Evolutionary conservation across 106 monocot species (phyloP).

Genomic region (Allium fistulosum): DNA sequence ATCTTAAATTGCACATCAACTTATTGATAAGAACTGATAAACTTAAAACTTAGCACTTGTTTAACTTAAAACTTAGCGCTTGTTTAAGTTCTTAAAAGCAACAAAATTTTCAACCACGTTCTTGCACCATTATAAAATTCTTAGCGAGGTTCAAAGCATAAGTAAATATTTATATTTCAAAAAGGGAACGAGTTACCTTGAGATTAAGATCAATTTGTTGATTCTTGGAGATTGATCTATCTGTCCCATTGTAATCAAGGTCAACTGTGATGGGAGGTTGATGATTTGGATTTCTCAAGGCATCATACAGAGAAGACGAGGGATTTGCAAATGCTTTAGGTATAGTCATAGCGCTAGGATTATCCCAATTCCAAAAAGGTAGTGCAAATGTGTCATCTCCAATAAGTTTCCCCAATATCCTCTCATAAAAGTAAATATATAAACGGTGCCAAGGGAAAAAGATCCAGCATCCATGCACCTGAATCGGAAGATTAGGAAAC

Average conservation of each 20-base stretch:
- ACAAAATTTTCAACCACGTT: too few relatives aligned
- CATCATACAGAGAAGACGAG: conserved; percentile 28
- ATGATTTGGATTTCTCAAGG: conserved; percentile 17
- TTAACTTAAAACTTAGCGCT: too few relatives aligned
- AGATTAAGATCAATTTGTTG: conserved; percentile 40
- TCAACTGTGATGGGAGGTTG: conserved; percentile 22
- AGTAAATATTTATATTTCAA: too few relatives aligned
- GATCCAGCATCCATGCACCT: conserved; percentile 1
- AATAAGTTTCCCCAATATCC: conserved; percentile 11
- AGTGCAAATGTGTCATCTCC: background rate
- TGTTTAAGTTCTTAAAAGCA: too few relatives aligned
- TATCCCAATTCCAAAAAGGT: conserved; percentile 4
- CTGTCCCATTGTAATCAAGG: conserved; percentile 18
- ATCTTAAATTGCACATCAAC: too few relatives aligned
- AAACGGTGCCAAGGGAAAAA: conserved; percentile 11
- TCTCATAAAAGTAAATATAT: conserved; percentile 18
- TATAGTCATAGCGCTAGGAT: background rate
- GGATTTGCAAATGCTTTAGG: background rate
- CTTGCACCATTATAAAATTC: too few relatives aligned
- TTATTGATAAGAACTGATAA: too few relatives aligned
- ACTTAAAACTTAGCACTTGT: too few relatives aligned
- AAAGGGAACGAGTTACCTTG: background rate
- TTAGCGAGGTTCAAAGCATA: too few relatives aligned
- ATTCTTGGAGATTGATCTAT: conserved; percentile 1
- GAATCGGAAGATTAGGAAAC: conserved; percentile 1